Base-by-base conservation (phyloP, 2,329 filamentous ascomycete species). In the Fusarium odoratissimum region DNA sequence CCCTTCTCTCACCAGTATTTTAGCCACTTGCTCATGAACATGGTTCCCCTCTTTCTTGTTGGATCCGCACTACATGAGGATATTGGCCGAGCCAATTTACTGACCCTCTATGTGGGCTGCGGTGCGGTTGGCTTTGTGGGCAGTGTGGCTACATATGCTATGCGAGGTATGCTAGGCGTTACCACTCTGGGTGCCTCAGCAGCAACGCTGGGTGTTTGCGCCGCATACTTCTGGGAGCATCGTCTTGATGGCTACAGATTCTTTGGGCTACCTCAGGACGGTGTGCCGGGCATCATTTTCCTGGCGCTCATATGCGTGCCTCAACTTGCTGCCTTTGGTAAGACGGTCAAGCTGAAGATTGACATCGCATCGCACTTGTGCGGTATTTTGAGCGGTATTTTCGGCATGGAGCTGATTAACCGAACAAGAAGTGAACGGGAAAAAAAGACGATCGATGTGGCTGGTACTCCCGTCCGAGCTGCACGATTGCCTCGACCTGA, bases 21-120 rank as follows among this genome's bases (percentile, higher is more conserved):
- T 23, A 76, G 80, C 51, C 93, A 96, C 80, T 79, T 93, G 41
- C 67, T 85, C 30, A 78, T 85, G 45, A 95, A 95, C 81, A 90
- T 93, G 88, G 74, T 86, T 13, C 83, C 88, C 44, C 83, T 95
- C 8, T 91, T 86, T 84, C 83, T 93, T 76, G 84, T 94, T 23
- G 93, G 92, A 30, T 87, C 87, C 14, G 84, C 87, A 3, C 83
- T 94, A 38, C 91, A 93, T 81, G 90, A 93, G 69, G 91, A 94
- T 74, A 83, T 94, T 31, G 92, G 91, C 16, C 86, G 92, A 16
- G 91, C 88, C 19, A 86, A 88, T 61, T 94, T 94, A 81, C 82
- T 94, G 25, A 87, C 91, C n/a, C 82, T 93, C 37, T 93, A 91
- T 80, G 71, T 92, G 37, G 83, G 86, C 12, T 86, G 86, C 11